Conservation (phyloP, 2,329 filamentous ascomycete species). For the Nakataea oryzae region DNA sequence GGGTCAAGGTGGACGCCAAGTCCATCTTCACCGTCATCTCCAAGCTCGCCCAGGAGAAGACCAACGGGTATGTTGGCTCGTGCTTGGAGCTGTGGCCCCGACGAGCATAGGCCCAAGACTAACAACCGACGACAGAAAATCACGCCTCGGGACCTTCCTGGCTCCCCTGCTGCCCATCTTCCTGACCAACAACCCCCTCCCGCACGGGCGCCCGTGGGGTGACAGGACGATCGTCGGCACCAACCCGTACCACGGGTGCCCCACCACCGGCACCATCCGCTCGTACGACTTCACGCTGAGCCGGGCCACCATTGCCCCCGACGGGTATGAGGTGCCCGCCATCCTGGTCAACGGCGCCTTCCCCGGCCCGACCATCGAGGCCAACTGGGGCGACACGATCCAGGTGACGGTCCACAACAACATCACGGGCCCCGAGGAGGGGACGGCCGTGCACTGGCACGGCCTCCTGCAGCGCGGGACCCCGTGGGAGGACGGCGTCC, state of each 20-base stretch:
- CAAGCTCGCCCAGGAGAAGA: conserved; percentile 20
- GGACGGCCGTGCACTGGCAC: conserved; percentile 42
- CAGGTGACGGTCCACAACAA: conserved; percentile 62
- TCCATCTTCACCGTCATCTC: neutral
- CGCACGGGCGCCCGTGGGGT: conserved; percentile 43
- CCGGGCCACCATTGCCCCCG: conserved; percentile 38
- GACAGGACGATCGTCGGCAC: conserved; percentile 25
- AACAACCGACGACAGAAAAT: conserved; percentile 20
- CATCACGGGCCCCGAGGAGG: conserved; percentile 36
- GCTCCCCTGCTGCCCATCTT: conserved; percentile 29
- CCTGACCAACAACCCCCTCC: conserved; percentile 36
- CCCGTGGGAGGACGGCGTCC: conserved; percentile 42
- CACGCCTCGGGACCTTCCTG: conserved; percentile 26
- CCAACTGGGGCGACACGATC: conserved; percentile 52
- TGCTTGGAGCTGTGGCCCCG: neutral
- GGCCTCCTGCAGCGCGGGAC: conserved; percentile 37
- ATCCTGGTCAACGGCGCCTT: conserved; percentile 56
- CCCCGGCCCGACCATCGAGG: conserved; percentile 56
- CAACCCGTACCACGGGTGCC: conserved; percentile 38
- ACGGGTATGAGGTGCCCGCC: conserved; percentile 40
- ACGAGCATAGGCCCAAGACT: neutral
- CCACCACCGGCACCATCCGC: conserved; percentile 43
- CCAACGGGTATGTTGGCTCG: conserved; percentile 23
- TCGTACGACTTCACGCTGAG: conserved; percentile 43
- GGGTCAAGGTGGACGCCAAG: neutral